phyloP scores from a whole-genome alignment of 345 rosid species.

The thale cress (Arabidopsis thaliana) region TAIR10.1 NC_003075.7:9329501-9330000 shows the following conservation, averaged over 20 bases:
- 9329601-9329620: not conserved
- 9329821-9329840: slow-evolving; percentile 11
- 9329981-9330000: slow-evolving; percentile 69
- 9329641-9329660: slow-evolving; percentile 14
- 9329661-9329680: not conserved
- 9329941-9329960: slow-evolving; percentile 79
- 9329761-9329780: slow-evolving; percentile 29
- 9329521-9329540: not conserved
- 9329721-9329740: slow-evolving; percentile 14
- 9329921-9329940: slow-evolving; percentile 53
- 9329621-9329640: not conserved
- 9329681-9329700: not conserved
- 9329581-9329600: not conserved
- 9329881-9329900: not conserved
- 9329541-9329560: not conserved
- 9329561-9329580: not conserved
- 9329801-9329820: not conserved
- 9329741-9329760: not conserved
- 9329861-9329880: not conserved
- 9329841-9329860: slow-evolving; percentile 11
- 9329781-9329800: not conserved
- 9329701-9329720: not conserved
- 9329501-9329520: not conserved
- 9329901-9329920: not conserved
- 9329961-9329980: slow-evolving; percentile 90